A percentile compares a stretch with the other conserved stretches of the same genome.
Conservation (phyloP, 768 basidiomycete genomes). For the Pleurotus ostreatus region DNA sequence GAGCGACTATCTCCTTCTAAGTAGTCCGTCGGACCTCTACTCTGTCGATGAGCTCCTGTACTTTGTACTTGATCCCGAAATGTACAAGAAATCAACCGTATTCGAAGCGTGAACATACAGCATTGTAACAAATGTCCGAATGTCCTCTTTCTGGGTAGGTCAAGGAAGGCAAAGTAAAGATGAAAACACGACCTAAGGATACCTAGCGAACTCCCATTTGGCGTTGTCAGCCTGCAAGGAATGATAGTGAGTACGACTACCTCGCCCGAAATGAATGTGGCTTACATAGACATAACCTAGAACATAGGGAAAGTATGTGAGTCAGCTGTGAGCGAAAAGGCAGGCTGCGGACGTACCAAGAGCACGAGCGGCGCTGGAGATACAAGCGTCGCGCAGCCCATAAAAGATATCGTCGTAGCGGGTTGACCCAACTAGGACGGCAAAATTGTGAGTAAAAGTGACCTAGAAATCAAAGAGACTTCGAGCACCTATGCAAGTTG, state of each 20-base stretch:
- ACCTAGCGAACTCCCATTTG: conserved; percentile 5
- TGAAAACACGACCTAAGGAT: not conserved
- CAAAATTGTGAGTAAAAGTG: not conserved
- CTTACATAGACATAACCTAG: conserved; percentile 1
- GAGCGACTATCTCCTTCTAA: conserved; percentile 27
- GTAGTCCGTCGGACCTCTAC: too few species aligned
- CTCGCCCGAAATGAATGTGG: not conserved
- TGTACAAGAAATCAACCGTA: too few species aligned
- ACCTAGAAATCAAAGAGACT: not conserved
- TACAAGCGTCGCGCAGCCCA: not conserved
- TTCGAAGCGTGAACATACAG: too few species aligned
- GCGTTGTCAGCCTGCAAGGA: conserved; percentile 1
- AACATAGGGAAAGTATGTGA: too few species aligned
- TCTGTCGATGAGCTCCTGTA: too few species aligned
- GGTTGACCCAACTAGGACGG: not conserved
- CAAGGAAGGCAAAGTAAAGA: too few species aligned
- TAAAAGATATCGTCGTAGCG: not conserved
- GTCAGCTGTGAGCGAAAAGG: not conserved
- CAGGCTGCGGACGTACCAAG: not conserved
- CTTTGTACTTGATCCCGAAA: too few species aligned
- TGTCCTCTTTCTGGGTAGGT: too few species aligned
- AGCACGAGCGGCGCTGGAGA: conserved; percentile 2
- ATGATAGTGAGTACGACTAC: not conserved
- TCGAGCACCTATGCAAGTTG: not conserved
- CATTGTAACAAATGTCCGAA: too few species aligned